Evolutionary conservation across 2,329 filamentous ascomycete species (phyloP).

Genomic region (Curvularia lunata): DNA sequence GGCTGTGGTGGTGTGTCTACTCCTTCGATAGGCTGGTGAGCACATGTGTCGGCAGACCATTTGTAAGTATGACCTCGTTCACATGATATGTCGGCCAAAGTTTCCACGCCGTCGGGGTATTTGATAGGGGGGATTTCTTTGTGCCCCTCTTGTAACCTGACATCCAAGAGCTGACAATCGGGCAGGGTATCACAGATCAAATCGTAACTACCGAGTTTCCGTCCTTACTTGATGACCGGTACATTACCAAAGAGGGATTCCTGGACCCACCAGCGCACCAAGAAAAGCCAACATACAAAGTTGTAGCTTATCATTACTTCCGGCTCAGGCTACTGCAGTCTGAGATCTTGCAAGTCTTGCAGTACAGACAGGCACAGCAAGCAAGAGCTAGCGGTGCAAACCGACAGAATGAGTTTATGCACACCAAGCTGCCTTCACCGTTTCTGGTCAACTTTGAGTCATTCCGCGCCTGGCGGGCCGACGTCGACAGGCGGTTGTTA

Average conservation of each 20-base stretch:
- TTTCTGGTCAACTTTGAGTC: slow-evolving; percentile 84
- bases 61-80: slow-evolving; percentile 55
- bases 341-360: slow-evolving; percentile 91
- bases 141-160: neutral
- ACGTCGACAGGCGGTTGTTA: slow-evolving; percentile 81
- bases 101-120: too few species aligned
- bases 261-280: slow-evolving; percentile 63
- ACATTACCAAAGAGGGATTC: slow-evolving; percentile 82
- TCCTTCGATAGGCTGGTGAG: slow-evolving; percentile 93
- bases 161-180: slow-evolving; percentile 15
- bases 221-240: slow-evolving; percentile 83
- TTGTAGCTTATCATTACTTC: slow-evolving; percentile 91
- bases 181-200: slow-evolving; percentile 79
- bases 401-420: slow-evolving; percentile 73
- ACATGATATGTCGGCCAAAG: neutral
- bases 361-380: slow-evolving; percentile 86
- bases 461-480: slow-evolving; percentile 85
- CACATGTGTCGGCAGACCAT: slow-evolving; percentile 89
- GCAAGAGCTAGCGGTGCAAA: slow-evolving; percentile 72
- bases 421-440: slow-evolving; percentile 79
- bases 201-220: slow-evolving; percentile 96
- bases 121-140: neutral
- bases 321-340: slow-evolving; percentile 87
- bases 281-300: slow-evolving; percentile 80
- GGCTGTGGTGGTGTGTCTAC: slow-evolving; percentile 97